Conservation (phyloP, 225 moss, liverwort and hornwort genomes). For the Pleurozium schreberi region DNA sequence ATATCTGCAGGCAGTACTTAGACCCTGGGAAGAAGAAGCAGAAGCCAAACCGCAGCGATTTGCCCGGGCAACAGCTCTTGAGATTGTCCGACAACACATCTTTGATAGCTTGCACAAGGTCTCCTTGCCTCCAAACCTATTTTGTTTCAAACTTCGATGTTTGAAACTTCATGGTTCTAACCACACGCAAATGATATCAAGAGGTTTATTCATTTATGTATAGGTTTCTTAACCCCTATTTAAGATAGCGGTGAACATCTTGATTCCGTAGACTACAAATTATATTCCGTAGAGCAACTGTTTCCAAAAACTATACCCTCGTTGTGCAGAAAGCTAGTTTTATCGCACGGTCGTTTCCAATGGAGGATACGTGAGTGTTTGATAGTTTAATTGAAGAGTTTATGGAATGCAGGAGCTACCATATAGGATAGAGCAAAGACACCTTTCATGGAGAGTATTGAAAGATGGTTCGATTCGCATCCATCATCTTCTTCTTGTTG, state of each 20-base stretch:
- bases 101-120: constrained; percentile 94
- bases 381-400: not conserved
- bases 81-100: constrained; percentile 90
- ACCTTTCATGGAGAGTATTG: constrained; percentile 84
- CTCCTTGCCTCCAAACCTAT: not conserved
- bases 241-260: not conserved
- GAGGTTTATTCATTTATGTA: not conserved
- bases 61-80: constrained; percentile 67
- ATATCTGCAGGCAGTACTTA: constrained; percentile 52
- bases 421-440: constrained; percentile 82
- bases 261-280: not conserved
- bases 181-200: not conserved
- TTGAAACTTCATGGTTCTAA: not conserved
- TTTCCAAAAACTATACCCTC: not conserved
- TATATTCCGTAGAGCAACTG: not conserved
- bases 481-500: constrained; percentile 76
- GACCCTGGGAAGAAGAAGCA: constrained; percentile 95
- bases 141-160: not conserved
- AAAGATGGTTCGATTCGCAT: constrained; percentile 95
- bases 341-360: not conserved
- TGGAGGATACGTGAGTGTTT: not conserved
- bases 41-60: constrained; percentile 53
- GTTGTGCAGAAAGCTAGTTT: not conserved
- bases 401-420: constrained; percentile 68
- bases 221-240: not conserved